Base-by-base conservation (phyloP, 2,329 filamentous ascomycete genomes). In the Mariannaea sp. region DNA sequence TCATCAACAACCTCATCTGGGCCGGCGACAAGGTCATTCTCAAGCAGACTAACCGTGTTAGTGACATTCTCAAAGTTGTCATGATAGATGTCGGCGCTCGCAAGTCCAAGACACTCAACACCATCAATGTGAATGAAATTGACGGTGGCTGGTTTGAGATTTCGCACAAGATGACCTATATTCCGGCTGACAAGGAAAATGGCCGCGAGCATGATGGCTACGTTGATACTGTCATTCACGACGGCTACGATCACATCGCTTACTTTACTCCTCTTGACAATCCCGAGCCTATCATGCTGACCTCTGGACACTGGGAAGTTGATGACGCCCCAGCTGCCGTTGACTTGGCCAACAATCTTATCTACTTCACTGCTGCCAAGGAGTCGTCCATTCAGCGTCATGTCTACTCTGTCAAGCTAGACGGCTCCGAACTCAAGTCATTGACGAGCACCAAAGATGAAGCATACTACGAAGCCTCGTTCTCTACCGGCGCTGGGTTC, bases 101-200 rank as follows among this genome's bases (percentile, higher is more conserved):
- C 41, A 85, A 82, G 16, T 92, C 90, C 24, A 89, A 88, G 70
- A 87, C 89, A 1, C 85, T 97, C 41, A 82, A 93, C 58, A 88
- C 86, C 16, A 82, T 90, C 42, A 85, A 99, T 70, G 85, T 97
- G 42, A 83, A 85, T 59, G 80, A 87, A 52, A 79, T 97, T n/a
- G 94, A 99, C 70, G 92, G 92, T 17, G 95, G 94, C 27, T 99
- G 94, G 94, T 93, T 97, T 65, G 94, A 99, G 73, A 90, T 96
- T 35, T 90, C 91, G 1, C 88, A 96, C 65, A 84, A 87, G 35
- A 96, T 92, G 3, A 85, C 79, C 12, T 97, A 88, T 68, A 87
- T 99, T 52, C 94, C 94, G 2, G 89, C 91, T 3, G 90, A 97
- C 69, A 82, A 88, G 17, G 71, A 75, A 9, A 90, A 89, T 57